These are phyloP conservation scores for Gentiana straminea DNA, from an alignment of 257 asterid genomes.

Conservation along the genomic window DNA sequence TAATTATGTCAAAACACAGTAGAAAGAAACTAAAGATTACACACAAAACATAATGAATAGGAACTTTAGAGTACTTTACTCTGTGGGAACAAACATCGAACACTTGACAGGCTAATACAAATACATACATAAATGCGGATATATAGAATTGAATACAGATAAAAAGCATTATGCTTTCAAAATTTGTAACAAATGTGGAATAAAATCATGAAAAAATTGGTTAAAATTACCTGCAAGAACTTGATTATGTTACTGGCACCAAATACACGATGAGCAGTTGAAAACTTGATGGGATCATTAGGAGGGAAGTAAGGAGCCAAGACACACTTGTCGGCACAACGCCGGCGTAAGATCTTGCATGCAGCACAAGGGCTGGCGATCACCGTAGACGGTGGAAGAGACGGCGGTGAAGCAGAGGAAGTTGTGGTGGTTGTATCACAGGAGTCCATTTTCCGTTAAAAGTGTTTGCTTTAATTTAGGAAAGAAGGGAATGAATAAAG, in stretches of 20 bases:
- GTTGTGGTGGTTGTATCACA: constrained; percentile 19
- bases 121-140: too few species aligned
- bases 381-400: constrained; percentile 13
- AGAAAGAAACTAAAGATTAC: too few species aligned
- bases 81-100: too few species aligned
- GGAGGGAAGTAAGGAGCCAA: constrained; percentile 84
- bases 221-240: constrained; percentile 54
- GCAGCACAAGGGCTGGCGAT: constrained; percentile 74
- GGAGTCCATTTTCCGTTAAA: constrained; percentile 9
- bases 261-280: constrained; percentile 76
- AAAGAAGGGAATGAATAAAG: background rate
- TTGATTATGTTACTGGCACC: constrained; percentile 94
- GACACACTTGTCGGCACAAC: constrained; percentile 68
- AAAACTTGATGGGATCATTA: constrained; percentile 59
- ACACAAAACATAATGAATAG: too few species aligned
- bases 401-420: constrained; percentile 15
- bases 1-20: too few species aligned
- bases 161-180: too few species aligned
- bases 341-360: constrained; percentile 54
- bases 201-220: background rate
- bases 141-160: too few species aligned
- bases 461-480: background rate
- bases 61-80: too few species aligned
- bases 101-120: too few species aligned
- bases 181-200: too few species aligned